Conservation (phyloP, 352 stramenopile species). For the Globisporangium rhizosaccharum region DNA sequence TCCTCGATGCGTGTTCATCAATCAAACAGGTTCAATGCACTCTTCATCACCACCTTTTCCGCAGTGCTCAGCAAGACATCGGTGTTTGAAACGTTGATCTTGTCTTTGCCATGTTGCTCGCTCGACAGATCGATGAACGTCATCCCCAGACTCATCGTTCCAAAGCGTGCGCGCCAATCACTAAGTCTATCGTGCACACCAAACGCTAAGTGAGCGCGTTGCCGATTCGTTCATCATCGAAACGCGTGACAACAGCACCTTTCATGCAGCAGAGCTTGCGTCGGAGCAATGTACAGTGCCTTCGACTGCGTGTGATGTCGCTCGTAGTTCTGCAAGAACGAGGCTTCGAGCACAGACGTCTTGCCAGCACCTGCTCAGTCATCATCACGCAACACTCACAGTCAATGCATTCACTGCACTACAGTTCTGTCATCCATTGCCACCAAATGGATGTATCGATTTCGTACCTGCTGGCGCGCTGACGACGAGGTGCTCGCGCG, state of each 20-base stretch:
- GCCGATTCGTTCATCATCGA: no score
- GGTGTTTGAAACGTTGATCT: not conserved
- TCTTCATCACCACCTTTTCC: conserved; percentile 24
- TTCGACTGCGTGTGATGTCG: conserved; percentile 14
- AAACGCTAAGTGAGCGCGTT: not conserved
- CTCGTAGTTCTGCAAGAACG: conserved; percentile 33
- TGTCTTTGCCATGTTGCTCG: conserved; percentile 13
- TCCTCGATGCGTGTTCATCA: no score
- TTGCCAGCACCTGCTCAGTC: conserved; percentile 33
- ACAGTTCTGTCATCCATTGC: not conserved
- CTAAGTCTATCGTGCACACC: conserved; percentile 12
- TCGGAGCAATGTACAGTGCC: conserved; percentile 38
- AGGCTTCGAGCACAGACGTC: conserved; percentile 37
- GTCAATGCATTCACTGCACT: not conserved
- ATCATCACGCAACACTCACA: not conserved
- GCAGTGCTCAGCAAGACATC: conserved; percentile 37
- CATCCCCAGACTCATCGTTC: conserved; percentile 19
- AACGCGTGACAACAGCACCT: conserved; percentile 13
- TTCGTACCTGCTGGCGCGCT: conserved; percentile 33
- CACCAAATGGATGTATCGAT: not conserved
- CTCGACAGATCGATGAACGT: conserved; percentile 35
- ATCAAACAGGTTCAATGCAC: not conserved
- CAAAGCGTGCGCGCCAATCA: conserved; percentile 38
- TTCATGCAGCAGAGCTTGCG: conserved; percentile 43
- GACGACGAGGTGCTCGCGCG: conserved; percentile 31